Base-by-base conservation (phyloP, 805 yeast species). In the Kodamaea leandrae region DNA sequence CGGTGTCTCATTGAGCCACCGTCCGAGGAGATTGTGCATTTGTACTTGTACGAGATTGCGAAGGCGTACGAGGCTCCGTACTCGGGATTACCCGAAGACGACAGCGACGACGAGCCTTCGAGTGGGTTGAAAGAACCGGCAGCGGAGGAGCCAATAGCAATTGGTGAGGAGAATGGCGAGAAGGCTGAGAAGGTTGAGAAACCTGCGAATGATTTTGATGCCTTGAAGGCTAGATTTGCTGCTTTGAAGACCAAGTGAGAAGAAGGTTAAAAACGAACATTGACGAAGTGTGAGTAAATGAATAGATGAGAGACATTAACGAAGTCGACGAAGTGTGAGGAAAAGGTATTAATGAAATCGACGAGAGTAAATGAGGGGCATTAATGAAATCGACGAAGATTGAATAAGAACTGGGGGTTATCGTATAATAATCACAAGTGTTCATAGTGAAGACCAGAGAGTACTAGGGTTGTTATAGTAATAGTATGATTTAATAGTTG, bases 11-110 rank as follows among this genome's bases (percentile, higher is more conserved):
- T 82, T 3, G 78, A 75, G 39, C 80, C 93, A 4, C 96, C 96
- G 1, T 60, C 73, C 3, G 72, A 69, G 32, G 78, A 72, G 17
- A 68, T 88, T 41, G 93, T 88, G 1, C 71, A 73, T 12, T 60
- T 85, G 44, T 89, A 89, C 53, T 66, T 89, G 46, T 67, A 75
- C 40, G 96, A 88, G 54, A 88, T 88, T 46, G 95, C 96, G 1
- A 71, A 71, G 38, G 85, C 95, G 0, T 88, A 89, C 54, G 72
- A 74, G 16, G 93, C 82, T 0, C 84, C 88, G 1, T 89, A 79
- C 52, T 79, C 86, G 23, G 82, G 79, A 10, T 57, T 80, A 43
- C 48, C 49, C 8, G 54, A 57, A 8, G 59, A 55, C 19, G 55
- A 48, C 23, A 61, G 47, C 8, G 69, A 61, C 14, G 69, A 58